Evolutionary conservation across 441 rosid genomes (phyloP).

Genomic region (Raphanus hybrid): DNA sequence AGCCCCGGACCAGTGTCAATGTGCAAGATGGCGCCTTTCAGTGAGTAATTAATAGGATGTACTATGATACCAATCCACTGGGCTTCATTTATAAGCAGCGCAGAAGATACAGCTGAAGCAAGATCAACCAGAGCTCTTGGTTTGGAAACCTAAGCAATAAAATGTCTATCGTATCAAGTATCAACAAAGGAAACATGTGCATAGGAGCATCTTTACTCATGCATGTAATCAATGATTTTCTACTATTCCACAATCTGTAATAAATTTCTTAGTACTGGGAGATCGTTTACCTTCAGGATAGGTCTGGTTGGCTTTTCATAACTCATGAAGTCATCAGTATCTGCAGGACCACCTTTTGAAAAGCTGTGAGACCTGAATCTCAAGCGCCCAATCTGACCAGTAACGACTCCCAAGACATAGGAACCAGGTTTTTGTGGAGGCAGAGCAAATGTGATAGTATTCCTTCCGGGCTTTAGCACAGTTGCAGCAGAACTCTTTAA

Average conservation of each 20-base stretch:
- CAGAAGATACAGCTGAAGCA: constrained; percentile 86
- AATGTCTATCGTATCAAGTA: constrained; percentile 30
- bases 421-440: constrained; percentile 98
- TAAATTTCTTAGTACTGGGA: constrained; percentile 28
- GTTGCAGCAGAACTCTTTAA: constrained; percentile 76
- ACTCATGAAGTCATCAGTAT: constrained; percentile 97
- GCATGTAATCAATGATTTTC: constrained; percentile 17
- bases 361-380: constrained; percentile 96
- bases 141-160: constrained; percentile 71
- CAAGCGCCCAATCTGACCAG: constrained; percentile 94
- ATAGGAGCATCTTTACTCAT: constrained; percentile 24
- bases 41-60: constrained; percentile 78
- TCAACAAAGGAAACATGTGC: constrained; percentile 31
- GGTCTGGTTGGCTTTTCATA: constrained; percentile 96
- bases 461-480: constrained; percentile 77
- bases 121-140: constrained; percentile 98
- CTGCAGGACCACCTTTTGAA: constrained; percentile 97
- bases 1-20: constrained; percentile 97
- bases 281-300: constrained; percentile 73
- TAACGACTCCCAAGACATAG: constrained; percentile 92
- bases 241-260: constrained; percentile 1
- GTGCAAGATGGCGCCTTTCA: constrained; percentile 85
- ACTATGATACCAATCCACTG: constrained; percentile 93
- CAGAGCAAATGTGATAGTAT: constrained; percentile 68
- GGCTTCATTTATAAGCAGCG: constrained; percentile 87